Percentiles rank a stretch among this genome's conserved stretches.
Evolutionary conservation across 148 eudicot genomes (phyloP).

Genomic region (Fagopyrum homotropicum): DNA sequence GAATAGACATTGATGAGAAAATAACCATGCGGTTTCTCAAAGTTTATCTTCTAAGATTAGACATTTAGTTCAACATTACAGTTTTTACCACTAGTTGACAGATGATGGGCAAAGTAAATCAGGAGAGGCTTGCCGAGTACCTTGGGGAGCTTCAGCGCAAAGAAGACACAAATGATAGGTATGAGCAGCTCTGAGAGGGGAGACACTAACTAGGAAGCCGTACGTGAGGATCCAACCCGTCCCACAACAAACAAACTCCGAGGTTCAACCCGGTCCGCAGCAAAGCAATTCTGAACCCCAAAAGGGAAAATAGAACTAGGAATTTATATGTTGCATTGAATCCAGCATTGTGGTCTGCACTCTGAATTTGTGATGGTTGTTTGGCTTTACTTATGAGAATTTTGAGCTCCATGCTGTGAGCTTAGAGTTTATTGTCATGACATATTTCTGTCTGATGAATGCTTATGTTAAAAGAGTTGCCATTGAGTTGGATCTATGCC

Average conservation of each 20-base stretch:
- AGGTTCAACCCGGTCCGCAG: conserved; percentile 19
- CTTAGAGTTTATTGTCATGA: not conserved
- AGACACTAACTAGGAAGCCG: conserved; percentile 83
- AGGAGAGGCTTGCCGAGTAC: conserved; percentile 75
- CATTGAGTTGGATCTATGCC: too few species aligned
- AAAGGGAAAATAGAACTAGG: not conserved
- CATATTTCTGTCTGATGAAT: not conserved
- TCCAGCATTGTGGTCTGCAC: not conserved
- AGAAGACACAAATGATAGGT: conserved; percentile 83
- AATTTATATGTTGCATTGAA: not conserved
- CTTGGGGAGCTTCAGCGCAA: conserved; percentile 88
- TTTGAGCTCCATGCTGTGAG: not conserved
- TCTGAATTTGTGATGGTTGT: not conserved
- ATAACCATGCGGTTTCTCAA: not conserved
- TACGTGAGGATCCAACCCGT: conserved; percentile 66
- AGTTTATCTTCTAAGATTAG: not conserved
- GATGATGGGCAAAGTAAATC: conserved; percentile 91
- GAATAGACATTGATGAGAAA: not conserved
- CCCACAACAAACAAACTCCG: conserved; percentile 20
- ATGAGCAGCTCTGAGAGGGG: conserved; percentile 87
- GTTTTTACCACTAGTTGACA: conserved; percentile 19
- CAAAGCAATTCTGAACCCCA: not conserved
- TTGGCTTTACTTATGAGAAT: not conserved
- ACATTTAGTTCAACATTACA: not conserved
- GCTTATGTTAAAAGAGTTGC: too few species aligned